A percentile compares a stretch with the other conserved stretches of the same genome.
These are phyloP conservation scores for Starmerella stigmatis DNA, from an alignment of 805 yeast genomes.

Conservation along the genomic window DNA sequence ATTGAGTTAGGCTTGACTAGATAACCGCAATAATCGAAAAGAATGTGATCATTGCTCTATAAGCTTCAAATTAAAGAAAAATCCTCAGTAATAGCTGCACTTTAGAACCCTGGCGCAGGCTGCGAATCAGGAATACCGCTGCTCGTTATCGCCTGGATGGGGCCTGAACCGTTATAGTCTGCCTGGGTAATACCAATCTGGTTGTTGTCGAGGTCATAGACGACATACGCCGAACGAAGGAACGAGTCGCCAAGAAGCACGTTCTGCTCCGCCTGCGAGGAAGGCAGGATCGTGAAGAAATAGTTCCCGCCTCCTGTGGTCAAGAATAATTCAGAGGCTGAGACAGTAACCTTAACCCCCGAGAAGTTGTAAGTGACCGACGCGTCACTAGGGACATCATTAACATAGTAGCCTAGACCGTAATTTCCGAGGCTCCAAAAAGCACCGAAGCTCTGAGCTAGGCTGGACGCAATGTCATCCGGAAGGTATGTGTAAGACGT, in stretches of 20 bases:
- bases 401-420: slow-evolving; percentile 30
- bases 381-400: slow-evolving; percentile 10
- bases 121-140: slow-evolving; percentile 26
- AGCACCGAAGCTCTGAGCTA: slow-evolving; percentile 14
- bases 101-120: slow-evolving; percentile 14
- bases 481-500: slow-evolving; percentile 41
- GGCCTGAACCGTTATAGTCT: slow-evolving; percentile 23
- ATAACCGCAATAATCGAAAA: not conserved
- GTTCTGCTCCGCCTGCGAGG: slow-evolving; percentile 22
- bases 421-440: not conserved
- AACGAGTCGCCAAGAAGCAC: slow-evolving; percentile 52
- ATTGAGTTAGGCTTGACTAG: not conserved
- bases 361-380: slow-evolving; percentile 9
- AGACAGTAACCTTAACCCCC: slow-evolving; percentile 14
- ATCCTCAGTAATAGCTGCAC: no score
- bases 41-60: no score
- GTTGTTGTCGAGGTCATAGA: slow-evolving; percentile 50
- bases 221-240: slow-evolving; percentile 53
- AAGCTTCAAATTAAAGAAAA: no score
- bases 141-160: slow-evolving; percentile 25
- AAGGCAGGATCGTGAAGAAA: not conserved
- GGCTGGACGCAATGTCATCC: slow-evolving; percentile 4
- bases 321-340: slow-evolving; percentile 2
- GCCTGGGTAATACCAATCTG: slow-evolving; percentile 49
- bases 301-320: not conserved